These are phyloP conservation scores for Hanseniaspora gamundiae DNA, from an alignment of 1,139 yeast species.

Conservation along the genomic window DNA sequence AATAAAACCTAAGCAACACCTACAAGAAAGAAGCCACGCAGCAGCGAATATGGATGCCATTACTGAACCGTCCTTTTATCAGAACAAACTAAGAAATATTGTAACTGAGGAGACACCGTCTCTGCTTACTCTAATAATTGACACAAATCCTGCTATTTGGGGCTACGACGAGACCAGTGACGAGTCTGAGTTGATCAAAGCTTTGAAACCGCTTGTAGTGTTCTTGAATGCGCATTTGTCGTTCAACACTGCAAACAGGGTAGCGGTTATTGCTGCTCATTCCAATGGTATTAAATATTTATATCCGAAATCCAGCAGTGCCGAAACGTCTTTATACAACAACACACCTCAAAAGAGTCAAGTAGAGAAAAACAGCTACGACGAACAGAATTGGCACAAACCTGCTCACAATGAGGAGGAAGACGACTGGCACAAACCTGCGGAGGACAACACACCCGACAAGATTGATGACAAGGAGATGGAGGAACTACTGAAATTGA, in stretches of 20 bases:
- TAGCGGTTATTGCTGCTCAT: slow-evolving; percentile 72
- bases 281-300: slow-evolving; percentile 58
- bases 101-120: slow-evolving; percentile 64
- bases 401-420: slow-evolving; percentile 8
- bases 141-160: slow-evolving; percentile 74
- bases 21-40: not conserved
- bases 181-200: slow-evolving; percentile 18
- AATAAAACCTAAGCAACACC: not conserved
- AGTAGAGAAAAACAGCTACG: not conserved
- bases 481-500: slow-evolving; percentile 14
- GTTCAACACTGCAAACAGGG: slow-evolving; percentile 71
- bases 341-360: slow-evolving; percentile 5
- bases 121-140: slow-evolving; percentile 64
- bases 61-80: slow-evolving; percentile 49
- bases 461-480: slow-evolving; percentile 20
- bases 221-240: slow-evolving; percentile 75
- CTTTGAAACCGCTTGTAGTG: slow-evolving; percentile 21
- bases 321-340: slow-evolving; percentile 11
- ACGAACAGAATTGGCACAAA: not conserved
- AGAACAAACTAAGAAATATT: slow-evolving; percentile 14
- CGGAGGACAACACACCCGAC: slow-evolving; percentile 1
- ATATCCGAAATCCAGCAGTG: slow-evolving; percentile 40
- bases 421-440: slow-evolving; percentile 1
- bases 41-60: slow-evolving; percentile 54
- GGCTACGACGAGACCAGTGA: slow-evolving; percentile 26